Base-by-base conservation (phyloP, 352 stramenopile species). In the Phytophthora ramorum region DNA sequence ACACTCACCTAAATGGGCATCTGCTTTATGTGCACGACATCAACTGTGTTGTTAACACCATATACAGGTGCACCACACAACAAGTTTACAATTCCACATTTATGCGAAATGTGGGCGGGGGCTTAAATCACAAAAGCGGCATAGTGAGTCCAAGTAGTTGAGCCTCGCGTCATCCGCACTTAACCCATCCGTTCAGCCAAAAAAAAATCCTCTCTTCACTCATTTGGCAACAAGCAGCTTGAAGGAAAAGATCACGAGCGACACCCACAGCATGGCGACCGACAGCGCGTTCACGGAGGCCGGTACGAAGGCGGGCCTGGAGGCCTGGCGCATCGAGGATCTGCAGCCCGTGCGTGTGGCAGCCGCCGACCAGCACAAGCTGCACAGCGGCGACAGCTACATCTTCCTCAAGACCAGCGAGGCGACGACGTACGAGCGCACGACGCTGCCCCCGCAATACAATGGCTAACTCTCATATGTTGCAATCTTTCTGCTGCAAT, bases 371-470 rank as follows among this genome's bases (percentile, higher is more conserved):
- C 71, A 95, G 56, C 92, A 96, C 46, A 91, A 90, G 58, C 97
- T 99, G 63, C 86, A 98, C 83, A 88, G 69, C n/a, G 97, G 97
- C 43, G 97, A 99, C 85, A 98, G 87, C 51, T 99, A 99, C 85
- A 98, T 99, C 73, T 90, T 98, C 49, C 82, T 99, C 55, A 85
- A 93, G 52, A 98, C 94, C 2, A 85, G 66, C 53, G 66, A 83
- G 59, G 71, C 64, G 43, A 71, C 60, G 34, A 87, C 71, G 78
- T 89, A 68, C 64, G 55, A 63, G 32, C 35, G 47, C 48, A 61
- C 44, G 10, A 71, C 34, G 37, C 37, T 8, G 40, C 34, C 34
- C 32, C 34, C 34, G 8, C 12, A 40, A 40, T 40, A 40, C 14
- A 40, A 40, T 40, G 10, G 12, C 34, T 40, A 16, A 40, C 34